A percentile compares a stretch with the other conserved stretches of the same genome.
Evolutionary conservation across 2,329 filamentous ascomycete genomes (phyloP).

Genomic region (Orbilia brochopaga): DNA sequence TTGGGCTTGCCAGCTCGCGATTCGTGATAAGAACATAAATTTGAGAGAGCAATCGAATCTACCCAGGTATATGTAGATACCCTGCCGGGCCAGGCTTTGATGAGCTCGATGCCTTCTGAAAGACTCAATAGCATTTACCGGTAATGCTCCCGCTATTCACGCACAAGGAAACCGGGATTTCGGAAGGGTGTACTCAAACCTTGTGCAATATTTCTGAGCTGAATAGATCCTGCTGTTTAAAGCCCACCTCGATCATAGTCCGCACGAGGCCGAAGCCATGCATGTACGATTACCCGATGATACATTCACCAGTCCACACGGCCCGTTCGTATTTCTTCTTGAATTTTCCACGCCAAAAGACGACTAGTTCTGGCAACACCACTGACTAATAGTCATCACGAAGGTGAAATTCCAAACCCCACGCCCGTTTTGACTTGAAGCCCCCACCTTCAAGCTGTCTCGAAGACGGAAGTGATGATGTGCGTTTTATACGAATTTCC

Average conservation of each 20-base stretch:
- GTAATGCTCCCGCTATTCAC: not conserved
- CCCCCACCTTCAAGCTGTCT: not conserved
- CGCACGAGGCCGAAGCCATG: not conserved
- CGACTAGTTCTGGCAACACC: no score
- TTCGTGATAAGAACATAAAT: no score
- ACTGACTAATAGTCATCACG: not conserved
- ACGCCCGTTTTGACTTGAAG: not conserved
- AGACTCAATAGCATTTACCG: not conserved
- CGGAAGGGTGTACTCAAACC: no score
- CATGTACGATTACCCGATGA: not conserved
- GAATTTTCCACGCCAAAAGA: not conserved
- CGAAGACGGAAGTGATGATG: not conserved
- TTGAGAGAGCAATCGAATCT: no score
- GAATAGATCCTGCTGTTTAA: no score
- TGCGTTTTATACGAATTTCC: no score
- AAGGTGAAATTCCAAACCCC: not conserved
- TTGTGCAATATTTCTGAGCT: no score
- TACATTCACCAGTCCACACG: not conserved
- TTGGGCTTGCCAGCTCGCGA: slow-evolving; percentile 11
- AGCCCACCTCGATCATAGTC: no score
- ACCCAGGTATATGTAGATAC: no score
- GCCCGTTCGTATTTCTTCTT: not conserved
- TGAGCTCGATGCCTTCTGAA: no score
- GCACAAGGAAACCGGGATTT: not conserved
- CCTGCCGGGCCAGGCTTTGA: no score